phyloP scores from a whole-genome alignment of 2,329 filamentous ascomycete genomes.

The Trichoderma sp. region DNA sequence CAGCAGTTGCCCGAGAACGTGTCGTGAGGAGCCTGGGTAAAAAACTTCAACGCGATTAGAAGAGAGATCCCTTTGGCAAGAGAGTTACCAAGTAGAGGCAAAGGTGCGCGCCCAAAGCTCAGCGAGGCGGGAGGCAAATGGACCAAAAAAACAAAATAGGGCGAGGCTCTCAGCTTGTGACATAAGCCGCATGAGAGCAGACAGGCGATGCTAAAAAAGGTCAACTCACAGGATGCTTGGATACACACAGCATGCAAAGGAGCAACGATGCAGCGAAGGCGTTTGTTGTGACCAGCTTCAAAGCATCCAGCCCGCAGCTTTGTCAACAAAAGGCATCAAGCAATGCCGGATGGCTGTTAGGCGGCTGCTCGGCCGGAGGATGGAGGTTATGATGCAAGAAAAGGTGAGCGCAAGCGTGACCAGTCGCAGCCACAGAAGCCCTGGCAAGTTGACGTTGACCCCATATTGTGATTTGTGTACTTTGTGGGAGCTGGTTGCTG shows the following conservation, averaged over 20 bases:
- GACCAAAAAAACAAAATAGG: background rate
- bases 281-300: background rate
- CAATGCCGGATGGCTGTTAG: slow-evolving; percentile 29
- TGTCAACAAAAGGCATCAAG: slow-evolving; percentile 27
- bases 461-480: slow-evolving; percentile 22
- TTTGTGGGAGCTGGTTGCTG: slow-evolving; percentile 19
- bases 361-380: slow-evolving; percentile 14
- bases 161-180: background rate
- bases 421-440: slow-evolving; percentile 3
- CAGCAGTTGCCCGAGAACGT: slow-evolving; percentile 21
- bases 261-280: background rate
- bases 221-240: slow-evolving; percentile 1
- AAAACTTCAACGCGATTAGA: slow-evolving; percentile 10
- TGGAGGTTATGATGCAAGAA: slow-evolving; percentile 11
- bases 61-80: background rate
- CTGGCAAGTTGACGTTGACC: slow-evolving; percentile 9
- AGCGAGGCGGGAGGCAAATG: background rate
- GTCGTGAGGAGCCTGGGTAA: slow-evolving; percentile 9
- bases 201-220: background rate
- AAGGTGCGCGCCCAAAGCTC: background rate
- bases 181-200: background rate
- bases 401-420: slow-evolving; percentile 20
- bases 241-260: slow-evolving; percentile 2
- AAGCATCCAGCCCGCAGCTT: background rate
- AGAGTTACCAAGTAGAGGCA: background rate